Evolutionary conservation across 176 grass and related monocot genomes (phyloP).

Genomic region (Rhynchospora pubera): DNA sequence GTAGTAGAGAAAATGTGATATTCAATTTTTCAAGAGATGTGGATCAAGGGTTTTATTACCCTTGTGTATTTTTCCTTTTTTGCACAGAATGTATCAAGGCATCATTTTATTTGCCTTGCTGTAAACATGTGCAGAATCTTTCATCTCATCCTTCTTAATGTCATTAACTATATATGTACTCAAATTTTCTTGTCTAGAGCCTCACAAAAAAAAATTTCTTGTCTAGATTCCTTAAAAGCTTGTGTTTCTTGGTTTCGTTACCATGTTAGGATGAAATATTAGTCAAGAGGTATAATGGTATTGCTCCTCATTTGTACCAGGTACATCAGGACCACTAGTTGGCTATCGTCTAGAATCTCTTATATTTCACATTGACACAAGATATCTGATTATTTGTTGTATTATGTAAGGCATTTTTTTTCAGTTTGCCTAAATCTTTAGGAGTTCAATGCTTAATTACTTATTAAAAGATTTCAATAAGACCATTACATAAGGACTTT

Average conservation of each 20-base stretch:
- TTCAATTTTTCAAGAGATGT: not conserved
- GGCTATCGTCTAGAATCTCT: not conserved
- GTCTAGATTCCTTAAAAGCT: not conserved
- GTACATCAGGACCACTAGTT: not conserved
- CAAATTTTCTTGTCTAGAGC: not conserved
- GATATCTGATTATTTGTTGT: not conserved
- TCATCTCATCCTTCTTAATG: not conserved
- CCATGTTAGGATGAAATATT: not conserved
- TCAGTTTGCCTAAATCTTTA: not conserved
- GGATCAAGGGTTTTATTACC: not conserved
- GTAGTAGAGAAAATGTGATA: not conserved
- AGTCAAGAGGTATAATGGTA: not conserved
- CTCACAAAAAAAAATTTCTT: conserved; percentile 11
- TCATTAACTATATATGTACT: not conserved
- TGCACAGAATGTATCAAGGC: not conserved
- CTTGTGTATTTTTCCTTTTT: not conserved
- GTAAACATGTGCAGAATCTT: not conserved
- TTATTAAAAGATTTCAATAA: no score
- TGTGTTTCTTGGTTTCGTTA: not conserved
- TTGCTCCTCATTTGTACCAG: not conserved
- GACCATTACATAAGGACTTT: no score
- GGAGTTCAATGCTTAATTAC: not conserved
- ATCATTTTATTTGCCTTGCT: conserved; percentile 13
- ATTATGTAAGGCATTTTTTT: not conserved
- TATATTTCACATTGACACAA: not conserved